Evolutionary conservation across 2,329 filamentous ascomycete species (phyloP), one percentile per base, ranked within the genome.

Genomic region (Aspergillus fumigatus): DNA sequence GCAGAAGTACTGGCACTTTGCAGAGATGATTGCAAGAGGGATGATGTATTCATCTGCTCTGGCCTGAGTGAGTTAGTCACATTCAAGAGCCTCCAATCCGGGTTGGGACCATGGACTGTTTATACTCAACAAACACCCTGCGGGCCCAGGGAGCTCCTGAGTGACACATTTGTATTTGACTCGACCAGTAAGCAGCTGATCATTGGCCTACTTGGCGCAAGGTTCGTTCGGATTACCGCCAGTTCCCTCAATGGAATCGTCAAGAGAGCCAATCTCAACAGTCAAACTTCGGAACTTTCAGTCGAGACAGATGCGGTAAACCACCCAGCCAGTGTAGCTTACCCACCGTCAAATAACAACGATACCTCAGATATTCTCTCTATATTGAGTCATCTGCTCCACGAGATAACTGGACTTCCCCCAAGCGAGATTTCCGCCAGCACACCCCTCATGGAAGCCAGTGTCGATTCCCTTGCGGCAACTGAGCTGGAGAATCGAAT

Each of bases 1-100:
- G 52, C 52, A 3, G 52, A 53, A 35, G 40, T 53, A 19, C 52
- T 48, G 19, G 52, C 52, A 1, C 52, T 53, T 21, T 19, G 17
- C n/a, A 41, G 48, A 45, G 52, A 41, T 8, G 43, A 48, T 9
- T 53, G 23, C 14, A 49, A 49, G 40, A 29, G 52, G 9, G 25
- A 19, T 23, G 52, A 53, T 43, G 32, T 41, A 17, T 53, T 49
- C 19, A 35, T 35, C 43, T 53, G 52, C 14, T 53, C 45, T n/a
- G 52, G 52, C 17, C 29, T 53, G 4, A n/a, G 45, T 25, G n/a
- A 53, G 10, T 43, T 35, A 14, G 23, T 29, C 11, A 19, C 48
- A 40, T 49, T 40, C 27, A 10, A 23, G n/a, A 26, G 10, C 17
- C 38, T 38, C 35, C 17, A 17, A 11, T 43, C 41, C 19, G 19